phyloP scores from a whole-genome alignment of 2,329 filamentous ascomycete genomes.

The Botrytis galanthina region DNA sequence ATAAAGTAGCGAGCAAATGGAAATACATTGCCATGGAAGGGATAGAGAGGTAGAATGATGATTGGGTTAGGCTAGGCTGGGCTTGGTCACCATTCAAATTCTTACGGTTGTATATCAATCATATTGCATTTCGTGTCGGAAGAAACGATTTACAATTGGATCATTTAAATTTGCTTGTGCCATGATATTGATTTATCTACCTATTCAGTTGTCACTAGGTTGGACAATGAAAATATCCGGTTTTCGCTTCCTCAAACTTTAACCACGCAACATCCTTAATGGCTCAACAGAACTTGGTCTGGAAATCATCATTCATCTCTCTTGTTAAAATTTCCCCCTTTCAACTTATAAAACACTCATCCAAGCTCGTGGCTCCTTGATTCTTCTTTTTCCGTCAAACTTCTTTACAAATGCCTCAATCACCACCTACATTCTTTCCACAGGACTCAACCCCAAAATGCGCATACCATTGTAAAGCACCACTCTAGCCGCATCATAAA shows the following conservation, averaged over 20 bases:
- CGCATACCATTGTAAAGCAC: constrained; percentile 83
- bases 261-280: background rate
- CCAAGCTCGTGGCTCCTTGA: background rate
- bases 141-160: background rate
- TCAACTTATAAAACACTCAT: background rate
- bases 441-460: constrained; percentile 72
- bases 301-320: background rate
- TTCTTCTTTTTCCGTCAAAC: background rate
- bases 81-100: background rate
- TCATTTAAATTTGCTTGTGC: background rate
- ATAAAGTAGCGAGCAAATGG: background rate
- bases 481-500: constrained; percentile 73
- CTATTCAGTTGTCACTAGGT: background rate
- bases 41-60: background rate
- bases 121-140: background rate
- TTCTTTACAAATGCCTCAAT: background rate
- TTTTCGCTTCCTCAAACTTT: background rate
- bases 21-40: background rate
- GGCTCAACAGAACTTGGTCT: background rate
- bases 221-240: background rate
- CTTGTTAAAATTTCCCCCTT: no score
- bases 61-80: background rate
- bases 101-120: background rate
- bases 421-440: constrained; percentile 49
- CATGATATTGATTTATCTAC: background rate